Evolutionary conservation across 1,139 yeast genomes (phyloP).

Genomic region (Candida neerlandica): DNA sequence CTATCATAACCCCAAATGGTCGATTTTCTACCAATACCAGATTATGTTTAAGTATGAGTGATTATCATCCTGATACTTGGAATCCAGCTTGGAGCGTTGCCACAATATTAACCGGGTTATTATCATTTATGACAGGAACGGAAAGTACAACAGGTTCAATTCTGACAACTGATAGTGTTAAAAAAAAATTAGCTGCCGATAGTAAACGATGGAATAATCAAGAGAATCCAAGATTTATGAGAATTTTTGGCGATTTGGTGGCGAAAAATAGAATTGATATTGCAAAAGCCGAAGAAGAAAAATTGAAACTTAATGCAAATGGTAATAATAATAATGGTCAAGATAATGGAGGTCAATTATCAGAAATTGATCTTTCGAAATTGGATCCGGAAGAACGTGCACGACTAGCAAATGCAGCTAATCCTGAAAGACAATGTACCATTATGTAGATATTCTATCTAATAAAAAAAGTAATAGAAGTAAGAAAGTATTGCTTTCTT

Average conservation of each 20-base stretch:
- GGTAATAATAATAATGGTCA: constrained; percentile 7
- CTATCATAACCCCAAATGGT: constrained; percentile 87
- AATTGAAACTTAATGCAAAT: too few species aligned
- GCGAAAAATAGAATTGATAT: constrained; percentile 43
- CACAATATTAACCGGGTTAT: constrained; percentile 79
- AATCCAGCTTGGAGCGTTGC: constrained; percentile 95
- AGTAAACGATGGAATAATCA: constrained; percentile 68
- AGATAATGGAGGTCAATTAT: constrained; percentile 13
- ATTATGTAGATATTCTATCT: not conserved
- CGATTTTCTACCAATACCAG: constrained; percentile 77
- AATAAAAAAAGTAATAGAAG: too few species aligned
- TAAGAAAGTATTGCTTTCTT: too few species aligned
- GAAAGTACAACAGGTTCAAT: constrained; percentile 46
- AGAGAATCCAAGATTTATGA: constrained; percentile 55
- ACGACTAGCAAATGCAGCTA: constrained; percentile 17
- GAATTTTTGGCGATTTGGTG: constrained; percentile 72
- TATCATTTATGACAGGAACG: constrained; percentile 79
- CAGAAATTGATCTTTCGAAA: constrained; percentile 23
- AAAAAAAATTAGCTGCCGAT: constrained; percentile 44
- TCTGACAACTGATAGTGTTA: constrained; percentile 37
- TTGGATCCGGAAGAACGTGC: constrained; percentile 51
- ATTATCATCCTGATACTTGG: constrained; percentile 93
- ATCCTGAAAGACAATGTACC: constrained; percentile 1
- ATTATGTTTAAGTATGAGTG: constrained; percentile 85
- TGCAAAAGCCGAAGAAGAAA: constrained; percentile 13